Conservation (phyloP, 2,329 filamentous ascomycete genomes). For the Trichoderma sp. region DNA sequence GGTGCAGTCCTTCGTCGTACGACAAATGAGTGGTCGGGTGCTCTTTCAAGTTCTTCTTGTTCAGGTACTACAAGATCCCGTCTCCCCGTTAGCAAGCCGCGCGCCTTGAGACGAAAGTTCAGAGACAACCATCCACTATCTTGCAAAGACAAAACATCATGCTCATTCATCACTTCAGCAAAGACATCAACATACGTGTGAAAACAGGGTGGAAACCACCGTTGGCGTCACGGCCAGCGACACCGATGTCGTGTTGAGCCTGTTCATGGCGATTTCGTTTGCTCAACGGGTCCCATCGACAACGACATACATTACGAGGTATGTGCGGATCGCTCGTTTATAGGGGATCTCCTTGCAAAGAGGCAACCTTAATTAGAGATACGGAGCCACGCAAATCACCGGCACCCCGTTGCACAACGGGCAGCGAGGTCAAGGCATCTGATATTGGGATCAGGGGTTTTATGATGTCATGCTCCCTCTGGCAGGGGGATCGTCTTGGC, state of each 20-base stretch:
- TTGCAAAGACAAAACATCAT: neutral
- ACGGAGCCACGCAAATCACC: neutral
- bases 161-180: neutral
- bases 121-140: neutral
- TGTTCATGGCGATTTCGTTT: slow-evolving; percentile 44
- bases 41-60: slow-evolving; percentile 71
- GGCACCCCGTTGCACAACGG: neutral
- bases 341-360: slow-evolving; percentile 1
- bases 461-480: slow-evolving; percentile 30
- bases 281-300: slow-evolving; percentile 4
- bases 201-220: slow-evolving; percentile 81
- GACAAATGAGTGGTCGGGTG: slow-evolving; percentile 89
- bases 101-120: neutral
- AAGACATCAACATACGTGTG: slow-evolving; percentile 64
- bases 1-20: slow-evolving; percentile 87
- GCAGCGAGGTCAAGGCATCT: slow-evolving; percentile 5
- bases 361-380: neutral
- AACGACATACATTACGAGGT: neutral
- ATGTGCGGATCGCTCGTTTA: slow-evolving; percentile 1
- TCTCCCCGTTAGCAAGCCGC: neutral
- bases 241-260: slow-evolving; percentile 78
- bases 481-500: slow-evolving; percentile 14
- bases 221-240: slow-evolving; percentile 84
- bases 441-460: slow-evolving; percentile 25
- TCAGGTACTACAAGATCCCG: slow-evolving; percentile 66